Conservation (phyloP, 2,329 filamentous ascomycete species). For the Ophiostoma tasmaniense region DNA sequence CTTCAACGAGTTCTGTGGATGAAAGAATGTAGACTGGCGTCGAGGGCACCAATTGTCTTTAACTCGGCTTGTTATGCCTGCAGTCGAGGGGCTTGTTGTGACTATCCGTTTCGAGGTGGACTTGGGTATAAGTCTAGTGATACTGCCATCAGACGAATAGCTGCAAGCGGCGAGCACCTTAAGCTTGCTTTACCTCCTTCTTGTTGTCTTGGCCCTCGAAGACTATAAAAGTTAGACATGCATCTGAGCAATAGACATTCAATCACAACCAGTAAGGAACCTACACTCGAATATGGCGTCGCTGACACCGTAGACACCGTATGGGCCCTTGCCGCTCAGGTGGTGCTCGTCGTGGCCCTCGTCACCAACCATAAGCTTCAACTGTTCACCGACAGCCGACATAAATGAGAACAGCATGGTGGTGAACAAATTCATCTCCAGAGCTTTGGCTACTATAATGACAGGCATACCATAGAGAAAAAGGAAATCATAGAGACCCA, state of each 20-base stretch:
- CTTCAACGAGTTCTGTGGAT: too few species aligned
- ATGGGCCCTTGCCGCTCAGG: neutral
- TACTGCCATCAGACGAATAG: neutral
- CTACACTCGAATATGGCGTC: neutral
- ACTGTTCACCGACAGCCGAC: neutral
- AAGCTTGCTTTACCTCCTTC: neutral
- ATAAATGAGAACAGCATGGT: slow-evolving; percentile 4
- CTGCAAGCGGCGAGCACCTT: neutral
- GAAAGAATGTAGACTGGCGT: too few species aligned
- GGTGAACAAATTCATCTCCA: slow-evolving; percentile 4
- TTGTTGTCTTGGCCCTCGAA: neutral
- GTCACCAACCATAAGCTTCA: neutral
- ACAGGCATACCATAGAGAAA: slow-evolving; percentile 6
- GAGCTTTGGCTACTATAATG: neutral
- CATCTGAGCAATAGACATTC: neutral
- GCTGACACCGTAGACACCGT: slow-evolving; percentile 1
- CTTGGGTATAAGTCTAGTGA: neutral
- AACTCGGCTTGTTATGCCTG: neutral
- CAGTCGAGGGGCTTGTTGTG: neutral
- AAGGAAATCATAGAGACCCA: neutral
- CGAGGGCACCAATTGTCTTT: too few species aligned
- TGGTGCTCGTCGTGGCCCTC: slow-evolving; percentile 10
- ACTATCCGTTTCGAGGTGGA: neutral
- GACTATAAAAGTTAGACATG: neutral
- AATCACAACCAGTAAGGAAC: neutral